Base-by-base conservation (phyloP, 1,284 basidiomycete genomes). In the Ganoderma resinaceum region DNA sequence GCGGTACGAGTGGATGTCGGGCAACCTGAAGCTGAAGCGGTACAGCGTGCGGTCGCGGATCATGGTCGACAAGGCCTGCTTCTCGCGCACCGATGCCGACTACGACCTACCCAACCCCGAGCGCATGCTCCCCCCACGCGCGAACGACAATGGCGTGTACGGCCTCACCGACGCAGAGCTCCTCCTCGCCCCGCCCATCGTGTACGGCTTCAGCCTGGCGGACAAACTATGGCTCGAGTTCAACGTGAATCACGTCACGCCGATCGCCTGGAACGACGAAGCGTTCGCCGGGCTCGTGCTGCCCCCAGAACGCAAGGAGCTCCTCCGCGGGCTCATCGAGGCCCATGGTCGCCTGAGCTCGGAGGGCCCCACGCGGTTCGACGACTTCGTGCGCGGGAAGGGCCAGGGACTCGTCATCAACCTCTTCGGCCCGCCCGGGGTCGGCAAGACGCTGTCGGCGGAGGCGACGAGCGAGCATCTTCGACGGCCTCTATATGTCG, bases 391-490 rank as follows among this genome's bases (percentile, higher is more conserved):
- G 71, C 83, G 85, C 74, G 88, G 87, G 53, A 89, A 90, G 75
- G 88, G 88, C 2, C 84, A 86, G 29, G 88, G 88, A 7, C 80
- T 90, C 40, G 85, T 89, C 46, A 81, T 89, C 72, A 88, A 88
- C 70, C 80, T 89, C 2, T 89, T 85, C 70, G 88, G 88, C 8
- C 87, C 87, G 35, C 88, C 88, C 2, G 89, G 88, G 57, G 87
- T 88, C 11, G 89, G 88, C 73, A 79, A 79, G 80, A 85, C 77
- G 14, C 66, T 80, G 42, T 79, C 87, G 0, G 89, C 88, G 0
- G 88, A 91, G 75, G 87, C 88, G 2, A 87, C 87, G 0, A 87
- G 85, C 71, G 89, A 90, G 75, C 85, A 88, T 71, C 85, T 89
- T 16, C 80, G 81, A 37, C 80, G 85, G 4, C 89, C 89, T 1